Evolutionary conservation across 139 green algal species (phyloP).

Genomic region (Closterium sp.): DNA sequence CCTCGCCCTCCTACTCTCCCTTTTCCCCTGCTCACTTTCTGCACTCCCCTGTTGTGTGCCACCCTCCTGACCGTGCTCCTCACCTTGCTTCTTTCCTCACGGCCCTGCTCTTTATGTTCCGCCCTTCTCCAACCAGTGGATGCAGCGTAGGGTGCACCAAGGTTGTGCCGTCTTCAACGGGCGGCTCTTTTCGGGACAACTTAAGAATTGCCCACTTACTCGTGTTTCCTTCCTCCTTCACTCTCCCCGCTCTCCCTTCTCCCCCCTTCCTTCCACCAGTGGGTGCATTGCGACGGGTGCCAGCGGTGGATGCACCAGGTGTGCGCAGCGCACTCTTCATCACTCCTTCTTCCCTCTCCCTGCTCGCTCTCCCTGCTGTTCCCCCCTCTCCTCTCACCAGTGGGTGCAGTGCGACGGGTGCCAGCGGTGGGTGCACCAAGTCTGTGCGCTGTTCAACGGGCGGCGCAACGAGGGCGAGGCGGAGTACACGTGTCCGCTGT

Average conservation of each 20-base stretch:
- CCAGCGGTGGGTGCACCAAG: slow-evolving; percentile 92
- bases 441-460: slow-evolving; percentile 97
- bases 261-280: slow-evolving; percentile 47
- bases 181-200: too few relatives aligned
- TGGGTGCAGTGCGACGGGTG: slow-evolving; percentile 98
- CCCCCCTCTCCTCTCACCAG: neutral
- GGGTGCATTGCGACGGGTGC: slow-evolving; percentile 96
- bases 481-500: slow-evolving; percentile 90
- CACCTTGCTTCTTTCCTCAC: too few relatives aligned
- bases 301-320: slow-evolving; percentile 94
- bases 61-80: too few relatives aligned
- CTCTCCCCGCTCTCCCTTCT: neutral
- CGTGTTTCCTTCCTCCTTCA: neutral
- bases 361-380: too few relatives aligned
- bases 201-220: too few relatives aligned
- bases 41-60: too few relatives aligned
- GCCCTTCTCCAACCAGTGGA: too few relatives aligned
- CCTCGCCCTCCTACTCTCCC: neutral
- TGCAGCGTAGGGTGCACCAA: too few relatives aligned
- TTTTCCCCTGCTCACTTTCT: too few relatives aligned
- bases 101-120: too few relatives aligned
- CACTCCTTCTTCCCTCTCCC: slow-evolving; percentile 25
- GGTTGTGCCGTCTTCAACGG: too few relatives aligned
- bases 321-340: slow-evolving; percentile 98
- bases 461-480: slow-evolving; percentile 80